These are phyloP conservation scores for Ogataea saltuana DNA, from an alignment of 805 yeast species.

Conservation along the genomic window DNA sequence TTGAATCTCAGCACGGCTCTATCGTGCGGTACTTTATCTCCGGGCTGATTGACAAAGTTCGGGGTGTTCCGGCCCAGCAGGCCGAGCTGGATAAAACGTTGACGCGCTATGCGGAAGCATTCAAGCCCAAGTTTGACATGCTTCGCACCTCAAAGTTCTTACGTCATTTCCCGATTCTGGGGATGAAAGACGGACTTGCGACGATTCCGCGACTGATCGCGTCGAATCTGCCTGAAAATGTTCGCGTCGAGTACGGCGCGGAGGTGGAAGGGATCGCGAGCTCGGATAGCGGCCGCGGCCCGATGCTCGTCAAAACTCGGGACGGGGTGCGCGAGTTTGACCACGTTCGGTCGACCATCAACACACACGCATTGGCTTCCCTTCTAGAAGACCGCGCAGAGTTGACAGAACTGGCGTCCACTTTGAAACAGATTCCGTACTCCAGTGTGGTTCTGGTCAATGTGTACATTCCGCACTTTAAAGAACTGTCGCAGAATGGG, in stretches of 20 bases:
- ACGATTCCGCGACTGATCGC: slow-evolving; percentile 48
- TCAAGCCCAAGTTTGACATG: slow-evolving; percentile 45
- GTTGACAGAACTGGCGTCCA: slow-evolving; percentile 17
- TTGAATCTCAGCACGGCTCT: slow-evolving; percentile 64
- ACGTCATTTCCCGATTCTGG: slow-evolving; percentile 61
- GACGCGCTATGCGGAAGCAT: slow-evolving; percentile 38
- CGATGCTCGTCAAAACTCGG: slow-evolving; percentile 2
- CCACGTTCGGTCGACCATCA: slow-evolving; percentile 62
- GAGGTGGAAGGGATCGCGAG: slow-evolving; percentile 23
- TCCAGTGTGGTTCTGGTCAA: slow-evolving; percentile 66
- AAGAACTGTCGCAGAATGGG: slow-evolving; percentile 51
- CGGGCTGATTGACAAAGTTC: slow-evolving; percentile 30
- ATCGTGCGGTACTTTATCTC: slow-evolving; percentile 47
- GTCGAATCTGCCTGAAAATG: slow-evolving; percentile 43
- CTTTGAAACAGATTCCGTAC: slow-evolving; percentile 36
- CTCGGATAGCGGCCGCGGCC: slow-evolving; percentile 20
- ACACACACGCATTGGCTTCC: slow-evolving; percentile 42
- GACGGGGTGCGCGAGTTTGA: slow-evolving; percentile 38
- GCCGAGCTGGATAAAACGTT: slow-evolving; percentile 33
- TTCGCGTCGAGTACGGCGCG: slow-evolving; percentile 38
- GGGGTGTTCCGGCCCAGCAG: slow-evolving; percentile 14
- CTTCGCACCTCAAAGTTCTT: slow-evolving; percentile 38
- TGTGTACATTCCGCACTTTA: slow-evolving; percentile 51
- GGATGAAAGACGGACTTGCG: slow-evolving; percentile 55
- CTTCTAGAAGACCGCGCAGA: slow-evolving; percentile 25